Evolutionary conservation across 352 stramenopile genomes (phyloP).

Genomic region (Globisporangium acanthophoron): DNA sequence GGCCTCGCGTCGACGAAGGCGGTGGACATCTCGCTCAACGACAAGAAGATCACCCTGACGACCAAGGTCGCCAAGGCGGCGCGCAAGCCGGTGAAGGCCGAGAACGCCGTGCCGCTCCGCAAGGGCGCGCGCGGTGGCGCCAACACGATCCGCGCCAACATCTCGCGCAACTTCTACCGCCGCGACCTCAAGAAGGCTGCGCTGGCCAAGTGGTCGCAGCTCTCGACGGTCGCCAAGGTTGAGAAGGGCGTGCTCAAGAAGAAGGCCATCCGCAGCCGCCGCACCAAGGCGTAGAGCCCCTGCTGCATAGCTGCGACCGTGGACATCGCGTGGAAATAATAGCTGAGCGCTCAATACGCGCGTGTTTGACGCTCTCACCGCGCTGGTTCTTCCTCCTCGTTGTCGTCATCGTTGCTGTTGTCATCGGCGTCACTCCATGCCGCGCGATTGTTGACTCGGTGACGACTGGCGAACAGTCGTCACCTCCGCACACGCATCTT

Average conservation of each 20-base stretch:
- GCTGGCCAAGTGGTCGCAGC: slow-evolving; percentile 80
- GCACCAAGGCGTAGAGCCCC: slow-evolving; percentile 65
- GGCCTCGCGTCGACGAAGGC: slow-evolving; percentile 92
- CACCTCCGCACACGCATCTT: too few species aligned
- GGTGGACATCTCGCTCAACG: slow-evolving; percentile 85
- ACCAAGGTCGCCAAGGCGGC: slow-evolving; percentile 76
- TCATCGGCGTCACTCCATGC: too few species aligned
- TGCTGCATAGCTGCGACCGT: neutral
- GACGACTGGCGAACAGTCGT: neutral
- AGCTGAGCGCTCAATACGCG: slow-evolving; percentile 2
- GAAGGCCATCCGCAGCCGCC: slow-evolving; percentile 78
- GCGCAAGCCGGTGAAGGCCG: slow-evolving; percentile 66
- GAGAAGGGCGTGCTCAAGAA: slow-evolving; percentile 86
- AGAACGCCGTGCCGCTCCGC: slow-evolving; percentile 72
- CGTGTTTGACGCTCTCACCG: slow-evolving; percentile 9
- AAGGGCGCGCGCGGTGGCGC: slow-evolving; percentile 78
- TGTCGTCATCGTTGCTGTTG: neutral
- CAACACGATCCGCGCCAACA: slow-evolving; percentile 86
- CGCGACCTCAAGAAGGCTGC: slow-evolving; percentile 83
- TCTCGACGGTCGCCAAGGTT: slow-evolving; percentile 84
- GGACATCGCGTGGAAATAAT: slow-evolving; percentile 10
- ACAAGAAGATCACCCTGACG: slow-evolving; percentile 84
- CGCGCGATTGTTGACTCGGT: too few species aligned
- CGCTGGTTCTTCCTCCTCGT: neutral
- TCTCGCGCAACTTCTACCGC: slow-evolving; percentile 87